Base-by-base conservation (phyloP, 2,329 filamentous ascomycete genomes). In the Nothomitra cinnamomea region DNA sequence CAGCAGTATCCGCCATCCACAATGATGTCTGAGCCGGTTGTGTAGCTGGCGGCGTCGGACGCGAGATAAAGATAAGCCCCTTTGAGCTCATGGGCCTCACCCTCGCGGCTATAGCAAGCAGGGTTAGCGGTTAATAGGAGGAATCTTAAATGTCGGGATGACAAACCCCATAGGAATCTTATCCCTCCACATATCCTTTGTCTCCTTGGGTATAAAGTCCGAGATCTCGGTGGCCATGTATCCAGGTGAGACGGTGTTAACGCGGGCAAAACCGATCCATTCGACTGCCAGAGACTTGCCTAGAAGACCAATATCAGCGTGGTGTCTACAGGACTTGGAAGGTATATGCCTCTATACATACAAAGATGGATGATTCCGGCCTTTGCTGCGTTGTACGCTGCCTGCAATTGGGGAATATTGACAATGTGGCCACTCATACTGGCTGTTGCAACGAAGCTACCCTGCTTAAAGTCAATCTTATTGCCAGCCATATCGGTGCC, bases 1-100 rank as follows among this genome's bases (percentile, higher is more conserved):
- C 52, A 15, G 61, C 70, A 74, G 66, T 87, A 87, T 53, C 84
- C 84, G 56, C 85, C 85, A 64, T 92, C 86, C 49, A 89, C 77
- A 57, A 85, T 69, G 56, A 92, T 72, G 65, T 88, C 82, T 8
- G 77, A 72, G 0, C 80, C 87, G 7, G 86, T 94, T 17, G 83
- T 87, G 69, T 87, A 94, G 53, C 80, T 85, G n/a, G 82, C 78
- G 2, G 86, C 86, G 66, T 94, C 86, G 13, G 82, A 86, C 17
- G 85, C 83, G 54, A 94, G 72, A 67, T 88, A 92, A 49, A 94
- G 68, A 65, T 85, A 94, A 17, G 83, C 83, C 19, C 85, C 87
- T 71, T 90, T 89, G 60, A 94, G 73, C 71, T 94, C 87, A 56
- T 79, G 76, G 2, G 78, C 71, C 58, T 80, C 73, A 8, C 83